Percentiles rank a stretch among this genome's conserved stretches.
Conservation (phyloP, 225 moss, liverwort and hornwort genomes). For the Bryum argenteum region DNA sequence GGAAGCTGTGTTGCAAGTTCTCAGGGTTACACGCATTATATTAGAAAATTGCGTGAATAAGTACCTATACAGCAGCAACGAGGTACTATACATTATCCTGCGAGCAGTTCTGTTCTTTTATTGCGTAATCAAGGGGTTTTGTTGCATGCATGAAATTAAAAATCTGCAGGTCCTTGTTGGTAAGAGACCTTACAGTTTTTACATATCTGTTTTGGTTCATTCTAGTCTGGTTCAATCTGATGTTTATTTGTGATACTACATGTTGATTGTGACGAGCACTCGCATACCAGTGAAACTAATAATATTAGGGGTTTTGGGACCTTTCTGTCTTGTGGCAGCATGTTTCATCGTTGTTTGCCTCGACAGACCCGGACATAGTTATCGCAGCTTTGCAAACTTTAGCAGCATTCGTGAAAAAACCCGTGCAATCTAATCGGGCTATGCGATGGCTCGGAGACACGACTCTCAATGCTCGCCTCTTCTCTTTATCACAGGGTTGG, state of each 20-base stretch:
- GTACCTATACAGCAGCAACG: conserved; percentile 89
- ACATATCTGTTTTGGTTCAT: conserved; percentile 5
- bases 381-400: conserved; percentile 90
- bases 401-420: conserved; percentile 97
- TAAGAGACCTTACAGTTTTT: background rate
- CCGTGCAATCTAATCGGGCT: conserved; percentile 84
- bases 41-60: conserved; percentile 94
- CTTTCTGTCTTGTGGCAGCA: conserved; percentile 70
- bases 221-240: background rate
- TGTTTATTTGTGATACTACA: background rate
- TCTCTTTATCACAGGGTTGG: conserved; percentile 99
- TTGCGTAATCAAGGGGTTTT: background rate
- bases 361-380: conserved; percentile 92
- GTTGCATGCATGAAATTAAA: conserved; percentile 9
- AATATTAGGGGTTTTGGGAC: conserved; percentile 31
- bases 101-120: conserved; percentile 6
- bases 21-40: conserved; percentile 90
- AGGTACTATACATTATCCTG: conserved; percentile 52
- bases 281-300: conserved; percentile 24
- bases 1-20: conserved; percentile 85
- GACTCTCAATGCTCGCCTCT: conserved; percentile 86
- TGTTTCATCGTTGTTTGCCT: conserved; percentile 88
- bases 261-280: background rate
- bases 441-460: conserved; percentile 99
- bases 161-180: conserved; percentile 1